Conservation (phyloP, 2,329 filamentous ascomycete species). For the Capronia americana region DNA sequence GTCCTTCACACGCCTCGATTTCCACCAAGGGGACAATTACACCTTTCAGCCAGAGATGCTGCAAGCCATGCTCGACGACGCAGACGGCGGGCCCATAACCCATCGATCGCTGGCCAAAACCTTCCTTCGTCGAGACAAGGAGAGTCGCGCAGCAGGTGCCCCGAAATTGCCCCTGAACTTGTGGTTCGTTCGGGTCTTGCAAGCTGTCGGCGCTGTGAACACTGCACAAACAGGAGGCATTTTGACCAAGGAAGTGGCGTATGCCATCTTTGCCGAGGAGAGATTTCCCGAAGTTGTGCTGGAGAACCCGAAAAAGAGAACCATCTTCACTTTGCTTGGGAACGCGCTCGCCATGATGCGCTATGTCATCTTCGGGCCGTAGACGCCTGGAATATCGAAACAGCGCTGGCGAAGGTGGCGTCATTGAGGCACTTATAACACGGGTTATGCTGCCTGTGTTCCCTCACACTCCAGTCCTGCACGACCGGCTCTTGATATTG, state of each 20-base stretch:
- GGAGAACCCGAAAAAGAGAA: conserved; percentile 39
- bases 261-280: conserved; percentile 44
- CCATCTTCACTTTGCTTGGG: conserved; percentile 37
- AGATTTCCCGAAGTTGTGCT: conserved; percentile 43
- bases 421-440: conserved; percentile 7
- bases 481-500: conserved; percentile 5
- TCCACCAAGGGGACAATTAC: conserved; percentile 46
- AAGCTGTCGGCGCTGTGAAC: conserved; percentile 41
- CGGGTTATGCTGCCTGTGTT: conserved; percentile 5
- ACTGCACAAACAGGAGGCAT: conserved; percentile 40
- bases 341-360: conserved; percentile 36
- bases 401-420: conserved; percentile 1
- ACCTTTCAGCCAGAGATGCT: conserved; percentile 45
- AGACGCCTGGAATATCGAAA: background rate
- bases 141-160: conserved; percentile 40
- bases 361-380: conserved; percentile 32
- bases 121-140: conserved; percentile 42
- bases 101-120: conserved; percentile 42
- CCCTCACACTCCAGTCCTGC: conserved; percentile 11
- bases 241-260: conserved; percentile 38
- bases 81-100: conserved; percentile 43
- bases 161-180: conserved; percentile 40
- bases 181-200: conserved; percentile 43
- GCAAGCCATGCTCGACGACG: conserved; percentile 43
- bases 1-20: conserved; percentile 46